phyloP scores from a whole-genome alignment of 2,329 filamentous ascomycete species.

The Diaporthe vexans region DNA sequence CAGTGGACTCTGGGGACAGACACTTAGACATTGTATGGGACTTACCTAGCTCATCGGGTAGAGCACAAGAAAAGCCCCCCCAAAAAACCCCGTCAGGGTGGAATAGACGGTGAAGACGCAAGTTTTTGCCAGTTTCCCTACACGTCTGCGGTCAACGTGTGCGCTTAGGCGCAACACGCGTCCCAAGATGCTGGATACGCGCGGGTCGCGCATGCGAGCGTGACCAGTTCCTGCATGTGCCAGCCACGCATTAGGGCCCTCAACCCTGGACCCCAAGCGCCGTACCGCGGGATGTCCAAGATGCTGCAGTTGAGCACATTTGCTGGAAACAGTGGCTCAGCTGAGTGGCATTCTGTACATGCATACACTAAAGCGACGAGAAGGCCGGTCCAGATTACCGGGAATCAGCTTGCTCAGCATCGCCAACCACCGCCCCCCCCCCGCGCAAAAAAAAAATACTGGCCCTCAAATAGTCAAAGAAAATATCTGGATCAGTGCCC shows the following conservation, averaged over 20 bases:
- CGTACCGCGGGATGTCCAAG: background rate
- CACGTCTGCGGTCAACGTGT: background rate
- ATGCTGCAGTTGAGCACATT: background rate
- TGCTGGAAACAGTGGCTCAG: background rate
- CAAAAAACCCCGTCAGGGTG: background rate
- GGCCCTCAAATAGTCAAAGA: background rate
- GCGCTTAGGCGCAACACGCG: constrained; percentile 20
- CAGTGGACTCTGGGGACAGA: background rate
- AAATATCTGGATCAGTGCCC: background rate
- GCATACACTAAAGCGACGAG: background rate
- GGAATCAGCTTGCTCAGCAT: background rate
- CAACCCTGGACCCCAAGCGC: background rate
- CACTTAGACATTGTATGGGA: background rate
- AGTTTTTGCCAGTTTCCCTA: background rate
- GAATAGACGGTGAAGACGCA: background rate
- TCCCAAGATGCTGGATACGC: background rate
- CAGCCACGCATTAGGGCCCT: constrained; percentile 25
- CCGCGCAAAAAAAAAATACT: too few relatives aligned
- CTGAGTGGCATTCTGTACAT: background rate
- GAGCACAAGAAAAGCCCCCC: background rate
- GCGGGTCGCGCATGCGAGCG: constrained; percentile 16
- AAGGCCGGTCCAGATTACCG: background rate
- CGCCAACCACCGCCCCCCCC: too few relatives aligned
- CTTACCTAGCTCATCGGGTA: background rate
- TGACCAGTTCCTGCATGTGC: constrained; percentile 27